Base-by-base conservation (phyloP, 805 yeast genomes). In the Spencermartinsiella europaea region DNA sequence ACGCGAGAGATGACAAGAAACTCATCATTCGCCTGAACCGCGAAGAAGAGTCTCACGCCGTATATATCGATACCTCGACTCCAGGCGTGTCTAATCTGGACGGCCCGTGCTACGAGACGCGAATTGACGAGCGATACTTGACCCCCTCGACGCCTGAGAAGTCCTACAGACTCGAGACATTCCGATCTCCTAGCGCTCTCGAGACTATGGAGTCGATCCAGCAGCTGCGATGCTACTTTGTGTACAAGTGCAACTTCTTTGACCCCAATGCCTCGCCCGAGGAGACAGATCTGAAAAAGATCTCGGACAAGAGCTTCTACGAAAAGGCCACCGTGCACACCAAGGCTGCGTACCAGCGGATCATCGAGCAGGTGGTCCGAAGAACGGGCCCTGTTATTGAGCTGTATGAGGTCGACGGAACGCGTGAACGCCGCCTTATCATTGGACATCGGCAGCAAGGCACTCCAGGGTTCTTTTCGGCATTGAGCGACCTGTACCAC, bases 331-430 rank as follows among this genome's bases (percentile, higher is more conserved):
- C 95, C 3, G 70, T 69, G 19, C 87, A 86, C 65, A 91, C 96
- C 40, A 88, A 86, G 66, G 67, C 72, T 47, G 71, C 89, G 40
- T 91, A 91, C 66, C 76, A 83, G 43, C 80, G 79, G 41, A 75
- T 91, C 48, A 80, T 90, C 62, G 65, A 72, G 41, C 77, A 81
- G 58, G 89, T 82, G n/a, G 72, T 76, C 46, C 69, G 71, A 50
- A 80, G 91, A 51, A 82, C 88, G 43, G 98, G 98, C 47, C 97
- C 98, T 16, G 95, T 89, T 21, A 88, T 93, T 60, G 90, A 83
- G 67, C 86, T 88, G 61, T 83, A 81, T 58, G 83, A 91, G 49
- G 73, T 86, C 46, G 88, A 85, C 56, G 83, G 83, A 54, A 73
- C 83, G 7, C 83, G 83, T 50, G 98, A 91, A 67, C 83, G 85